These are phyloP conservation scores for Sarocladium oryzae DNA, from an alignment of 2,329 filamentous ascomycete genomes.

Conservation along the genomic window DNA sequence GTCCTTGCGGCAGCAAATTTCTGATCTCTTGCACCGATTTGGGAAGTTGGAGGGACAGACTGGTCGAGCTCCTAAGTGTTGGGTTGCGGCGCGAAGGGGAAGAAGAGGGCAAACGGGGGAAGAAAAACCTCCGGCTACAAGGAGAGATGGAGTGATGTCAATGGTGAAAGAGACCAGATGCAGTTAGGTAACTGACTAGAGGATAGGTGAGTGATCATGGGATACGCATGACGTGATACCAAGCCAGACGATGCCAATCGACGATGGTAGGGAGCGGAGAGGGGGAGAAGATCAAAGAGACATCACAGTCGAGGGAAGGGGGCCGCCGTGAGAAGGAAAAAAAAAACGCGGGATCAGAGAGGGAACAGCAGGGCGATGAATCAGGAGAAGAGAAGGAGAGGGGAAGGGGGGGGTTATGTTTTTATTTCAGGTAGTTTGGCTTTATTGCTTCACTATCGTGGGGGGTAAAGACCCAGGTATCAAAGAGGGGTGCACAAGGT, in stretches of 20 bases:
- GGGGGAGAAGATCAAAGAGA: background rate
- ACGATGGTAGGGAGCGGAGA: background rate
- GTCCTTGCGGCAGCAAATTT: too few relatives aligned
- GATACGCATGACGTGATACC: constrained; percentile 2
- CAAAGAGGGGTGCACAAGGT: background rate
- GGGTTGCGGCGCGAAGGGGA: too few relatives aligned
- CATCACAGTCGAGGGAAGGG: background rate
- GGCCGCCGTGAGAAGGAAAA: background rate
- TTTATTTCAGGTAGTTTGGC: background rate
- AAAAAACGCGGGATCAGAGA: background rate
- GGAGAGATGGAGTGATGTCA: too few relatives aligned
- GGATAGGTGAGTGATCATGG: background rate
- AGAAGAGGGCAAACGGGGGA: too few relatives aligned
- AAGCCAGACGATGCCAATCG: too few relatives aligned
- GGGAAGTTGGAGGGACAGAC: too few relatives aligned
- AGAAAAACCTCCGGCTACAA: too few relatives aligned
- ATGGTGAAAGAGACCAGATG: too few relatives aligned
- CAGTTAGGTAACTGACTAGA: background rate
- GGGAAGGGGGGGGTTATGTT: background rate
- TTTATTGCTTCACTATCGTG: background rate
- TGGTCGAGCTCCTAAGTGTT: too few relatives aligned
- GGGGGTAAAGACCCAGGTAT: background rate
- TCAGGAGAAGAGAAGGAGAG: background rate
- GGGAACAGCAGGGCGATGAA: background rate
- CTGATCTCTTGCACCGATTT: too few relatives aligned